phyloP scores from a whole-genome alignment of 129 eudicot genomes.

The Centella asiatica region DNA sequence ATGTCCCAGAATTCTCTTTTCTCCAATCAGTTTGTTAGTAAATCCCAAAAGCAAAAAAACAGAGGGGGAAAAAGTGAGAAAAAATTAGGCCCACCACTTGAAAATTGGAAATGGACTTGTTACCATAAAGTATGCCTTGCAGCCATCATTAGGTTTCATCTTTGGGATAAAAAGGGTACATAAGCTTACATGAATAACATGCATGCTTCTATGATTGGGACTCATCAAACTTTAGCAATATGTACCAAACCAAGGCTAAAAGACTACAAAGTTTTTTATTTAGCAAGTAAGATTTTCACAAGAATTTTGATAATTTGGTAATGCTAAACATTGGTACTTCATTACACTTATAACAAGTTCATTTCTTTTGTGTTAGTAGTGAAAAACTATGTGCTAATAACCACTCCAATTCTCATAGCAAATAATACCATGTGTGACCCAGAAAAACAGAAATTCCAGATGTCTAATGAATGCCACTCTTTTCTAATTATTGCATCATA shows the following conservation, averaged over 20 bases:
- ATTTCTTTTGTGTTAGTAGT: no score
- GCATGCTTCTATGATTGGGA: constrained; percentile 9
- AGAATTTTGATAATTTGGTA: no score
- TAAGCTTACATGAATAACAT: neutral
- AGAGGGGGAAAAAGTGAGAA: neutral
- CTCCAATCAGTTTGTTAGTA: neutral
- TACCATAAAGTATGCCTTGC: constrained; percentile 7
- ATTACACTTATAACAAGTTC: no score
- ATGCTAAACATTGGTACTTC: no score
- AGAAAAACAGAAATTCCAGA: no score
- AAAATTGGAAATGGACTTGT: constrained; percentile 9
- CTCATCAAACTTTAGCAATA: neutral
- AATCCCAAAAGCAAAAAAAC: neutral
- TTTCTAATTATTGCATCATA: no score
- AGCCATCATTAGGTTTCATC: constrained; percentile 13
- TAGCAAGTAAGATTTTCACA: no score
- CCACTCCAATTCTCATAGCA: no score
- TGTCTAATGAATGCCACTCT: no score
- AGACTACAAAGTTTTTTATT: neutral
- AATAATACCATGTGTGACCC: no score
- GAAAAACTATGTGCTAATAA: no score
- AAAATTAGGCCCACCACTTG: constrained; percentile 1
- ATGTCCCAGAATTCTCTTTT: neutral
- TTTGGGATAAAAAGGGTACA: neutral
- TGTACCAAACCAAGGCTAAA: neutral